Base-by-base conservation (phyloP, 2,329 filamentous ascomycete species). In the Fusarium palustre region DNA sequence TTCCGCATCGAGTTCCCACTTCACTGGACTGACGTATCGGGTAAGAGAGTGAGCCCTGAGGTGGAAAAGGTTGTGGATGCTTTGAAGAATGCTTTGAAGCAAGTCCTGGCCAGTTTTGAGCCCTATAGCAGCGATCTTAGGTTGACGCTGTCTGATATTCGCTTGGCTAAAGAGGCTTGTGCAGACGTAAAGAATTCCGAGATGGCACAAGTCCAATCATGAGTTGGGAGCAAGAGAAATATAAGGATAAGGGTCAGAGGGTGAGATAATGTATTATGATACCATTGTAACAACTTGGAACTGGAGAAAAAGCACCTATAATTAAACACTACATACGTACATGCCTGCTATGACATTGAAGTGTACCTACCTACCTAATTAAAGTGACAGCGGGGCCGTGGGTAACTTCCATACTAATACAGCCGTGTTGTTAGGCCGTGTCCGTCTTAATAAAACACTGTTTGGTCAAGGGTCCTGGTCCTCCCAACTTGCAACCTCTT, bases 21-120 rank as follows among this genome's bases (percentile, higher is more conserved):
- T 5, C 92, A 96, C 78, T 97, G 93, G 93, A 94, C 92, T 2
- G 94, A 97, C 77, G 81, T 91, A 4, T 83, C 86, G 20, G 86
- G 87, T 25, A 77, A 76, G 36, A 84, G 82, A 57, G 82, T 87
- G 43, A 83, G 83, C 30, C 82, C 84, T 0, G 92, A 95, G 72
- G 89, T 97, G n/a, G 88, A 94, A 22, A 83, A 87, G 41, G 84
- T 97, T 13, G 70, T 93, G 45, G 81, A 84, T 18, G 87, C 88
- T 18, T 76, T 97, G 71, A 91, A 87, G 76, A 82, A 81, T 5
- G 89, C 89, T 1, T 81, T 97, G 46, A 81, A 82, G 42, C 86
- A 88, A 58, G 82, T 97, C 7, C 73, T 97, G 36, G 77, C 81
- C 13, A 88, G 86, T 24, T 97, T 97, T 80, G 91, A 90, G 59